Conservation (phyloP, 2,329 filamentous ascomycete genomes). For the Calonectria hongkongensis region DNA sequence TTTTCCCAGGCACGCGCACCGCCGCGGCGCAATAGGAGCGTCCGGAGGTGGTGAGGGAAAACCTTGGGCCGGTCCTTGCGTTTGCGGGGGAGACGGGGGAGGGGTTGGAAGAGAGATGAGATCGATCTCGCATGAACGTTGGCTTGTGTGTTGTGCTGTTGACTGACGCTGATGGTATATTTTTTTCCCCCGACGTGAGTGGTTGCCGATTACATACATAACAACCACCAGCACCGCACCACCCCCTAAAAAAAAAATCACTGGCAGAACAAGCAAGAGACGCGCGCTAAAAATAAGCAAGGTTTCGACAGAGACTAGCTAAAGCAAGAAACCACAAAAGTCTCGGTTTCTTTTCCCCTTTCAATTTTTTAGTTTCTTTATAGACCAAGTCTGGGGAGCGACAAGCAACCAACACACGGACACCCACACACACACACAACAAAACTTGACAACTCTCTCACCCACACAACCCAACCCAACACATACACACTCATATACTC, state of each 20-base stretch:
- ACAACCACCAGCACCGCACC: neutral
- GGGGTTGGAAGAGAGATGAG: neutral
- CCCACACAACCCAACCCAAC: neutral
- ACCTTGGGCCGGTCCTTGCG: constrained; percentile 32
- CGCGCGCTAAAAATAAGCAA: constrained; percentile 19
- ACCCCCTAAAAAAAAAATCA: constrained; percentile 19
- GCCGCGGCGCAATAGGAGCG: neutral
- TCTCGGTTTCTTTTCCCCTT: constrained; percentile 9
- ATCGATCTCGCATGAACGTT: constrained; percentile 46
- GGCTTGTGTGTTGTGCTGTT: constrained; percentile 15
- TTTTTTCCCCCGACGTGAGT: constrained; percentile 18
- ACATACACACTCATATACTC: no score
- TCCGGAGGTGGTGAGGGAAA: constrained; percentile 41
- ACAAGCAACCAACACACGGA: neutral
- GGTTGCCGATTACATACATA: constrained; percentile 18
- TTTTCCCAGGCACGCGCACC: neutral
- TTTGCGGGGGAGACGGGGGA: constrained; percentile 29
- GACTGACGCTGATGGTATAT: neutral
- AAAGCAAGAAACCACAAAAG: constrained; percentile 9
- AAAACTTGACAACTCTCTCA: neutral
- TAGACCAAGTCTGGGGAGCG: neutral
- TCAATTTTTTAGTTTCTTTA: constrained; percentile 4
- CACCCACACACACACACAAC: neutral
- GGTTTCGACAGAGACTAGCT: constrained; percentile 9
- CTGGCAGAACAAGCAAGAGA: neutral